Percentiles rank a stretch among this genome's conserved stretches.
phyloP scores from a whole-genome alignment of 129 eudicot genomes.

The Pulicaria dysenterica region DNA sequence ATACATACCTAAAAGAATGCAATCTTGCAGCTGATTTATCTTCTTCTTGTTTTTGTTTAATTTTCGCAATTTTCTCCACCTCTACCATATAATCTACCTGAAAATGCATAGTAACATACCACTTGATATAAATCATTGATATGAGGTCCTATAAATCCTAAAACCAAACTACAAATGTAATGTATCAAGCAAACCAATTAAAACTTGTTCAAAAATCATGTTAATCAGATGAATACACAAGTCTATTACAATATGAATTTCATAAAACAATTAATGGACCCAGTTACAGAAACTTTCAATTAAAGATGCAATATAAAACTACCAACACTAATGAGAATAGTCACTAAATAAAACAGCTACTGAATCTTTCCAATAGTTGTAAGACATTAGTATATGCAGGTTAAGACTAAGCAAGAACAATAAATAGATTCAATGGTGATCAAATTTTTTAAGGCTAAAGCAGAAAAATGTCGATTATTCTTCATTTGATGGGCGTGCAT shows the following conservation, averaged over 20 bases:
- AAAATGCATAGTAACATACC: slow-evolving; percentile 13
- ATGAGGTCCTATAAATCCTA: not conserved
- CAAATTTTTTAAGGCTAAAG: too few species aligned
- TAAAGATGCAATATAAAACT: slow-evolving; percentile 3
- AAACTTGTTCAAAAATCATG: not conserved
- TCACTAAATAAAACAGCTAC: not conserved
- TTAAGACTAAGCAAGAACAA: not conserved
- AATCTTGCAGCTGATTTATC: slow-evolving; percentile 68
- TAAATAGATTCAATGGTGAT: not conserved
- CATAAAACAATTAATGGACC: not conserved
- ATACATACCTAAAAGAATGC: slow-evolving; percentile 69
- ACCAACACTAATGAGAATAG: not conserved
- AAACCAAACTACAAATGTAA: slow-evolving; percentile 1
- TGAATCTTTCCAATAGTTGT: not conserved
- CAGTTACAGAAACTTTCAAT: not conserved
- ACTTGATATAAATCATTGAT: slow-evolving; percentile 4
- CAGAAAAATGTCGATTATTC: slow-evolving; percentile 9
- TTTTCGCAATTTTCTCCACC: slow-evolving; percentile 63
- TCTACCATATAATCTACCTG: slow-evolving; percentile 63
- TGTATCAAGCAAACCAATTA: not conserved
- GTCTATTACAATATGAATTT: not conserved
- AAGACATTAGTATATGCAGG: not conserved
- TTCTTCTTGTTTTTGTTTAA: slow-evolving; percentile 79
- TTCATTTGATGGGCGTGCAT: not conserved
- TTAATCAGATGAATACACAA: not conserved